Evolutionary conservation across 441 rosid genomes (phyloP).

Genomic region (Erodium trifolium): DNA sequence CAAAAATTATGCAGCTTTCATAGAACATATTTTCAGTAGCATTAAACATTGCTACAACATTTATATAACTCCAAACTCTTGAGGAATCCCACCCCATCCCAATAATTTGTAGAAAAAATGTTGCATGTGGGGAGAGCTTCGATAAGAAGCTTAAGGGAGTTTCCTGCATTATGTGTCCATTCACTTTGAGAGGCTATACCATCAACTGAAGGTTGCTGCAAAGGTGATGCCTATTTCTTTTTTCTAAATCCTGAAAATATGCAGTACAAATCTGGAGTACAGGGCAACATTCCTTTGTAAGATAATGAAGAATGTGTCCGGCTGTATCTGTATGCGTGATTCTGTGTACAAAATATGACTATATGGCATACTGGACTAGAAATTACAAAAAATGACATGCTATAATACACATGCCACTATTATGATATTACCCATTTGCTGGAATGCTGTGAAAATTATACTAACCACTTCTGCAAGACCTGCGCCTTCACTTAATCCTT

Average conservation of each 20-base stretch:
- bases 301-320: neutral
- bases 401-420: neutral
- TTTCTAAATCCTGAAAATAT: too few species aligned
- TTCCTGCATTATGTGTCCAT: too few species aligned
- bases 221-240: too few species aligned
- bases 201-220: too few species aligned
- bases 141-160: too few species aligned
- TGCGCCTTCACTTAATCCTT: constrained; percentile 86
- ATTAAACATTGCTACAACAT: neutral
- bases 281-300: too few species aligned
- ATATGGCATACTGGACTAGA: neutral
- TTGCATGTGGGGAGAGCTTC: too few species aligned
- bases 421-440: neutral
- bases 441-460: constrained; percentile 20
- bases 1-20: neutral
- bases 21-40: neutral
- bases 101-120: too few species aligned
- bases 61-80: too few species aligned
- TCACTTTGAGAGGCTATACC: too few species aligned
- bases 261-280: too few species aligned
- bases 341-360: neutral
- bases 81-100: too few species aligned
- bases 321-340: neutral
- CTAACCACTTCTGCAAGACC: constrained; percentile 92
- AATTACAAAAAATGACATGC: neutral